phyloP scores from a whole-genome alignment of 2,329 filamentous ascomycete genomes.

The Venturia nashicola region DNA sequence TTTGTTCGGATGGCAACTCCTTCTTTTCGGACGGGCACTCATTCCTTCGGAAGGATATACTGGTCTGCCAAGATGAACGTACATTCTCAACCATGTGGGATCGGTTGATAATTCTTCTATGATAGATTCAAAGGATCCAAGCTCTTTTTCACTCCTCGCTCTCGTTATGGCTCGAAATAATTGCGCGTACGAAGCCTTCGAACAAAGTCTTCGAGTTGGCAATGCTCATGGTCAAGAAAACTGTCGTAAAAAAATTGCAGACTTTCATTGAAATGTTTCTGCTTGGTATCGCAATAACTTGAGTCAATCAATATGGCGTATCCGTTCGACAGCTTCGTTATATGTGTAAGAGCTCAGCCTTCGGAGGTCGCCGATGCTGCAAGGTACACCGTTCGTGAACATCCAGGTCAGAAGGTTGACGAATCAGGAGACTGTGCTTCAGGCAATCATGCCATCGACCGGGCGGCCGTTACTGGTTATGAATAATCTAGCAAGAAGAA shows the following conservation, averaged over 20 bases:
- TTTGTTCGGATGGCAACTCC: neutral
- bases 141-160: neutral
- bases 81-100: neutral
- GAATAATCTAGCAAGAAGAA: neutral
- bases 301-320: neutral
- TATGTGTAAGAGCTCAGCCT: neutral
- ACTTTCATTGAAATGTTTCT: neutral
- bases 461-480: neutral
- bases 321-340: neutral
- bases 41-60: neutral
- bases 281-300: neutral
- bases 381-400: neutral
- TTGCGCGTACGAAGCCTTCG: too few relatives aligned
- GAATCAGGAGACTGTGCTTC: neutral
- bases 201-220: too few relatives aligned
- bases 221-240: neutral
- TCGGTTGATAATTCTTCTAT: neutral
- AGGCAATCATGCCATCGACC: neutral
- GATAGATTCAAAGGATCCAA: neutral
- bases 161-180: neutral
- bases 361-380: neutral
- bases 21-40: neutral
- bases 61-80: neutral
- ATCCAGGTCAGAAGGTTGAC: neutral
- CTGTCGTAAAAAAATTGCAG: too few relatives aligned